phyloP scores from a whole-genome alignment of 768 basidiomycete genomes.

The Xerocomus spinulosus region DNA sequence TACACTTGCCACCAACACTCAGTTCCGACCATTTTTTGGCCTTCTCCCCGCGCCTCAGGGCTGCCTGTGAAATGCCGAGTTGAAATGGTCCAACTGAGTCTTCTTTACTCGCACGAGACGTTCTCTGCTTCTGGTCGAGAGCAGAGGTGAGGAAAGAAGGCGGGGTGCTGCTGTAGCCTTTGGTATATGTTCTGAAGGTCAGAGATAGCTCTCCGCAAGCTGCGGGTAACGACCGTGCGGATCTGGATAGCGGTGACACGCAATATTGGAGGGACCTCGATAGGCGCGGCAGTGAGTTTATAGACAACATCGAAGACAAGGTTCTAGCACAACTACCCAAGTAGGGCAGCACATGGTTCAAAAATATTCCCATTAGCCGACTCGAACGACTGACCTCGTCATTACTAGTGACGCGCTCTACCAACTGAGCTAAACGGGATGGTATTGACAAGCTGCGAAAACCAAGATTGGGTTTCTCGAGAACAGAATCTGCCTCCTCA shows the following conservation, averaged over 20 bases:
- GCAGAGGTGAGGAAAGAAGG: constrained; percentile 59
- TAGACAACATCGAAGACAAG: constrained; percentile 11
- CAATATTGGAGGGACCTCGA: constrained; percentile 7
- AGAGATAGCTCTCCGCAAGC: neutral
- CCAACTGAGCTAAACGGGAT: constrained; percentile 40
- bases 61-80: constrained; percentile 59
- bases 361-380: constrained; percentile 45
- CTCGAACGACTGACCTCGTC: constrained; percentile 66
- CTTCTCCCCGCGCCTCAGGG: constrained; percentile 49
- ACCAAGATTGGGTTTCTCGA: neutral
- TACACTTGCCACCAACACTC: constrained; percentile 72
- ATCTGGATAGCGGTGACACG: neutral
- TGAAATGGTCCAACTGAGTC: constrained; percentile 77
- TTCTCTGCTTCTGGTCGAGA: constrained; percentile 53
- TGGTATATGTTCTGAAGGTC: constrained; percentile 40
- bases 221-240: neutral
- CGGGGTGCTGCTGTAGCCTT: constrained; percentile 38
- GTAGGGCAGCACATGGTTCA: too few species aligned
- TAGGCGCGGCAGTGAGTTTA: constrained; percentile 3
- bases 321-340: neutral
- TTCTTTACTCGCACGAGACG: constrained; percentile 35
- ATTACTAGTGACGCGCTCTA: constrained; percentile 72
- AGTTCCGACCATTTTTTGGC: constrained; percentile 78
- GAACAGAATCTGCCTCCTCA: neutral
- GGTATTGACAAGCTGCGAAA: too few species aligned